Base-by-base conservation (phyloP, 2,329 filamentous ascomycete species). In the Kalmusia sp. region DNA sequence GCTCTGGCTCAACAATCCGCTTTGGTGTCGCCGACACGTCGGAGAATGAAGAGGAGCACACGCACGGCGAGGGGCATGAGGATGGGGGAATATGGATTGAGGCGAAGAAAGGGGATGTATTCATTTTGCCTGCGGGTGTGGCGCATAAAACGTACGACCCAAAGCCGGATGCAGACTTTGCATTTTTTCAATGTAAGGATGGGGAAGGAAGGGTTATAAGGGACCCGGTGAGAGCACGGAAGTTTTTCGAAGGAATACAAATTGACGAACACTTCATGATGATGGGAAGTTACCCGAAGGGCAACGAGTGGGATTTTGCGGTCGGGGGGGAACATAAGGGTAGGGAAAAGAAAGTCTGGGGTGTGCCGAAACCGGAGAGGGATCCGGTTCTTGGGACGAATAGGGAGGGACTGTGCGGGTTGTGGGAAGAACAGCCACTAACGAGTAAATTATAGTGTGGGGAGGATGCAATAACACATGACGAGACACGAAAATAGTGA, bases 211-310 rank as follows among this genome's bases (percentile, higher is more conserved):
- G 58, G 22, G 51, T 57, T 3, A 49, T 52, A 15, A 31, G 41
- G 4, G 46, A 60, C 69, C 1, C 73, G 75, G 57, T 68, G 64
- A 9, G 68, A 76, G 61, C 63, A 35, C 62, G 68, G 43, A 62
- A 65, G 15, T 74, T 72, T 17, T 63, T 83, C 52, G 64, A 62
- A 5, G 57, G 59, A 1, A 59, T 80, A 1, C 40, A 72, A 49
- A 49, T 81, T 4, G 57, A 65, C 1, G 80, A 80, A 0, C 55
- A 63, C 44, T 84, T 83, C 57, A 81, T 77, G 46, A 84, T 84
- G 82, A 79, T 86, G 67, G 84, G 84, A 0, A 82, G 81, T 4
- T 87, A 86, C 72, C 81, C 81, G 2, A 61, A 62, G 30, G 75
- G 77, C 2, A 71, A 70, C 0, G 65, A 70, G 9, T 85, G 82